Evolutionary conservation across 2,329 filamentous ascomycete genomes (phyloP), one percentile per base, ranked within the genome.

Genomic region (Alternaria sp.): DNA sequence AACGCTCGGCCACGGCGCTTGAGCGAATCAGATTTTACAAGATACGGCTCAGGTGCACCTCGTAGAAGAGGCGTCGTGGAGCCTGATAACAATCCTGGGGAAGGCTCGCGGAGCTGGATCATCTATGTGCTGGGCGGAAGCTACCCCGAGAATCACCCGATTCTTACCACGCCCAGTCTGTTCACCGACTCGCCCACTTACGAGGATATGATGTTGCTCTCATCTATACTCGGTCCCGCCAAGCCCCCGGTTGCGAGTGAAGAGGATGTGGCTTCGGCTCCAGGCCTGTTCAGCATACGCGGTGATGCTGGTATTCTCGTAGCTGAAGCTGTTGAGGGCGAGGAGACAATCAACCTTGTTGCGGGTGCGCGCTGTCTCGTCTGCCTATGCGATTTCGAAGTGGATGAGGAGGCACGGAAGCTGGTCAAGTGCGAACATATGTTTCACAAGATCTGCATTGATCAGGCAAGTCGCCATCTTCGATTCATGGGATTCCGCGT

Each of bases 141-240:
- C 64, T 85, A 90, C 52, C 87, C 88, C 2, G 87, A 90, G 66
- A 88, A 89, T 64, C 88, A 90, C 71, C 88, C 88, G 23, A 88
- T 89, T 23, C 84, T 90, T 61, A 88, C 87, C 7, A 89, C 88
- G 21, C 88, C 88, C 11, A 89, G 87, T 65, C 79, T 90, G 10
- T 90, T 90, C 72, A 90, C 87, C 17, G 88, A 90, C 75, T 87
- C 88, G 51, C 88, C 88, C 2, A 89, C 88, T 1, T 90, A 90
- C 69, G 88, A 90, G 75, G 88, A 90, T 66, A 90, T 90, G 88
- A 84, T 90, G 72, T 78, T 90, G 42, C 80, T 90, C 4, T 89
- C 87, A 11, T 87, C 86, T 11, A 80, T 90, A 10, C 79, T 90
- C 14, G 88, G 88, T 2, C 88, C 88, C 46, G 88, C 85, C 4